Conservation (phyloP, 1,139 yeast genomes). For the Scheffersomyces lignicola region DNA sequence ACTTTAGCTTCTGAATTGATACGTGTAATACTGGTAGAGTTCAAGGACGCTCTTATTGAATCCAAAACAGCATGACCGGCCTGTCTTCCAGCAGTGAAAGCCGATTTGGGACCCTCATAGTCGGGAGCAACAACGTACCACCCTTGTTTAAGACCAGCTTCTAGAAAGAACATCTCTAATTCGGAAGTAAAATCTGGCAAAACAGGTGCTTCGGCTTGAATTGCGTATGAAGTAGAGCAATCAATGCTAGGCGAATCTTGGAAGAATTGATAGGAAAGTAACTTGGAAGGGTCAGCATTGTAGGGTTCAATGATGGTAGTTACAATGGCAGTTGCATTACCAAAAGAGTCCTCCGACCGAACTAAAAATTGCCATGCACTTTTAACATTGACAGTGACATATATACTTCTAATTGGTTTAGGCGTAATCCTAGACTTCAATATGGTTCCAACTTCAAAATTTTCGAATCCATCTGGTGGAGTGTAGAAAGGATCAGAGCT, state of each 20-base stretch:
- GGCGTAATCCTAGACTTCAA: constrained; percentile 19
- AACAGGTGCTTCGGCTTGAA: constrained; percentile 11
- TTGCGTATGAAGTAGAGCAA: constrained; percentile 36
- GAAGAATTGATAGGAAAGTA: constrained; percentile 35
- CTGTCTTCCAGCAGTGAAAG: constrained; percentile 31
- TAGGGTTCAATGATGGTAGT: constrained; percentile 35
- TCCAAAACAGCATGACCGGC: constrained; percentile 35
- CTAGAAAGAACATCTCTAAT: constrained; percentile 27
- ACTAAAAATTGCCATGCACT: constrained; percentile 33
- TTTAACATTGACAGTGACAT: constrained; percentile 16
- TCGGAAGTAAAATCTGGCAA: constrained; percentile 9
- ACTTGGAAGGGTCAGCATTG: constrained; percentile 26
- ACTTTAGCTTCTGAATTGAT: constrained; percentile 25
- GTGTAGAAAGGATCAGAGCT: constrained; percentile 32
- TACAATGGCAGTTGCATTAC: constrained; percentile 30
- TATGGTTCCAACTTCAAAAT: constrained; percentile 23
- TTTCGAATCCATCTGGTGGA: constrained; percentile 26
- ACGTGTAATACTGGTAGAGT: constrained; percentile 26
- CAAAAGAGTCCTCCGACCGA: constrained; percentile 33
- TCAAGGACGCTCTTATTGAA: constrained; percentile 30
- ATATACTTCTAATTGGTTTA: constrained; percentile 10
- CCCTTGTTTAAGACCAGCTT: constrained; percentile 27
- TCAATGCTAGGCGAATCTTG: constrained; percentile 28
- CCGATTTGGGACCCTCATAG: constrained; percentile 28
- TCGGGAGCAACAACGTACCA: constrained; percentile 38